A percentile compares a stretch with the other conserved stretches of the same genome.
These are phyloP conservation scores for Solanum pinnatisectum DNA, from an alignment of 257 asterid species.

Conservation along the genomic window DNA sequence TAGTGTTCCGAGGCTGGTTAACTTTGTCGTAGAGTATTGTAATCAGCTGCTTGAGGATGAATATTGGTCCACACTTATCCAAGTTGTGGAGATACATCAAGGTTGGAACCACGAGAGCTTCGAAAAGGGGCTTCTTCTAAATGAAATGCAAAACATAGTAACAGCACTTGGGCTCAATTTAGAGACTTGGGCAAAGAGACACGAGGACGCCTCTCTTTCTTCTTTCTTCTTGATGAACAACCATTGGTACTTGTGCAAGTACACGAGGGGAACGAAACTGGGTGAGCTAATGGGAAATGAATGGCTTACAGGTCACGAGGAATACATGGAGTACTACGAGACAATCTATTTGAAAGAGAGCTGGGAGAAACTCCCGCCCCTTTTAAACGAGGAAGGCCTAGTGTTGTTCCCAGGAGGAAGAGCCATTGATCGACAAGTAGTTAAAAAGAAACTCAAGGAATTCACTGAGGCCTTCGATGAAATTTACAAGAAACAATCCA, in stretches of 20 bases:
- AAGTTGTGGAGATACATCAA: constrained; percentile 59
- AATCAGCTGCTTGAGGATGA: constrained; percentile 59
- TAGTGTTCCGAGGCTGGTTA: constrained; percentile 46
- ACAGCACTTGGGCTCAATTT: constrained; percentile 49
- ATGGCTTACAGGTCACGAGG: constrained; percentile 49
- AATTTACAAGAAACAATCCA: constrained; percentile 43
- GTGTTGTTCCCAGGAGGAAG: constrained; percentile 69
- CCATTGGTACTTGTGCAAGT: constrained; percentile 48
- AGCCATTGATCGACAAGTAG: constrained; percentile 53
- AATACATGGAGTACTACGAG: constrained; percentile 34
- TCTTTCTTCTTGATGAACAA: constrained; percentile 61
- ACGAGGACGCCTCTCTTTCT: constrained; percentile 35
- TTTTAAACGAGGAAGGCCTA: constrained; percentile 48
- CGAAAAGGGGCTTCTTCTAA: constrained; percentile 23
- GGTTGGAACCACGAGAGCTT: constrained; percentile 39
- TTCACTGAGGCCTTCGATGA: constrained; percentile 59
- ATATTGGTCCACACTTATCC: constrained; percentile 34
- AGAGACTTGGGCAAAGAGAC: constrained; percentile 52
- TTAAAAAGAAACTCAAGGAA: constrained; percentile 33
- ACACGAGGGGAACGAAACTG: constrained; percentile 44
- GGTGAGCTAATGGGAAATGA: constrained; percentile 63
- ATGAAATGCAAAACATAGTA: constrained; percentile 44
- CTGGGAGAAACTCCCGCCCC: constrained; percentile 57
- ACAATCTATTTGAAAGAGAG: constrained; percentile 49
- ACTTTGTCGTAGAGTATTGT: constrained; percentile 57